These are phyloP conservation scores for Fusarium ramigenum DNA, from an alignment of 2,329 filamentous ascomycete species.

Conservation along the genomic window DNA sequence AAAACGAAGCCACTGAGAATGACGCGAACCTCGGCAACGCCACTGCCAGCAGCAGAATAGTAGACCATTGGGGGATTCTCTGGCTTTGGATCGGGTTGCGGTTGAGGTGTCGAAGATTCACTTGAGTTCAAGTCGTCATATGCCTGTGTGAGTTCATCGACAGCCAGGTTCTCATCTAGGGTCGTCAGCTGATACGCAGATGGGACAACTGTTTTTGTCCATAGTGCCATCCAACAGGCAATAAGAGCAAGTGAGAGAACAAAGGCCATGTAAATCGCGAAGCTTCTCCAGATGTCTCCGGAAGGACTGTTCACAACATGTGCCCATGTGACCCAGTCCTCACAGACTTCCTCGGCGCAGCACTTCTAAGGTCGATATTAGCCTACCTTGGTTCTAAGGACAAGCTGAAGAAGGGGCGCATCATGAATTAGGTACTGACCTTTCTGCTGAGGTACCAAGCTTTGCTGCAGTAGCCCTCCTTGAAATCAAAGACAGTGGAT, in stretches of 20 bases:
- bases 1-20: conserved; percentile 98
- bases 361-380: conserved; percentile 52
- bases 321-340: conserved; percentile 67
- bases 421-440: conserved; percentile 48
- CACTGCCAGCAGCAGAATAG: conserved; percentile 94
- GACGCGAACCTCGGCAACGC: conserved; percentile 95
- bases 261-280: conserved; percentile 75
- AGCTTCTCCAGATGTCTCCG: conserved; percentile 74
- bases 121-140: conserved; percentile 54
- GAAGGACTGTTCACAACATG: conserved; percentile 58
- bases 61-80: conserved; percentile 80
- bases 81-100: conserved; percentile 50
- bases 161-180: conserved; percentile 90
- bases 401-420: not conserved
- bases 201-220: conserved; percentile 93
- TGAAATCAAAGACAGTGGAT: conserved; percentile 85
- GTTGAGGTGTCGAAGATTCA: conserved; percentile 56
- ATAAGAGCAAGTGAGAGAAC: conserved; percentile 75
- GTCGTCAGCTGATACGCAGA: conserved; percentile 88
- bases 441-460: conserved; percentile 80
- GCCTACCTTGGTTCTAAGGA: not conserved
- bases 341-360: conserved; percentile 65
- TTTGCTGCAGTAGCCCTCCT: conserved; percentile 82
- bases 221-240: conserved; percentile 82
- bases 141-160: conserved; percentile 58